phyloP scores from a whole-genome alignment of 2,329 filamentous ascomycete species.

The Verticillium longisporum region DNA sequence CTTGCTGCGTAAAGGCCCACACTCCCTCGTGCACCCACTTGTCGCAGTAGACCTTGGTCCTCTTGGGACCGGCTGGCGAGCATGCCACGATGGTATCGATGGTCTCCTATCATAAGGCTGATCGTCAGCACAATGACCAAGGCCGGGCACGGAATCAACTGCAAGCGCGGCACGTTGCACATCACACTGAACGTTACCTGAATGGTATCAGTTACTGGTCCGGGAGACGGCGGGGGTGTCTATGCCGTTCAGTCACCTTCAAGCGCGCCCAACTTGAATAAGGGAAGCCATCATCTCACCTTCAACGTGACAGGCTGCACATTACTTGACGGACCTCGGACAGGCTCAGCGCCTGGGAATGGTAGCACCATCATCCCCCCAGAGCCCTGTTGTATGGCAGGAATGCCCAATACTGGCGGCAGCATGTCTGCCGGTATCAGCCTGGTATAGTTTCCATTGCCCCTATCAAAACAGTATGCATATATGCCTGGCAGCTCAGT shows the following conservation, averaged over 20 bases:
- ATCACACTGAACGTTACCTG: conserved; percentile 20
- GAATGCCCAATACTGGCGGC: conserved; percentile 34
- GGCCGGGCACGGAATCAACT: background rate
- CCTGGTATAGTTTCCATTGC: conserved; percentile 45
- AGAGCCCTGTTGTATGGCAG: conserved; percentile 27
- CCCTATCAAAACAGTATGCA: conserved; percentile 46
- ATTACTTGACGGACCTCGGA: conserved; percentile 29
- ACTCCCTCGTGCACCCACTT: conserved; percentile 85
- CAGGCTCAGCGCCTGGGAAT: conserved; percentile 26
- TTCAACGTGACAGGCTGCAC: conserved; percentile 26
- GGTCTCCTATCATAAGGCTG: conserved; percentile 16
- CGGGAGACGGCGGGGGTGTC: conserved; percentile 13
- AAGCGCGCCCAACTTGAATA: background rate
- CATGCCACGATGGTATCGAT: conserved; percentile 19
- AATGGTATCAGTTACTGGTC: conserved; percentile 20
- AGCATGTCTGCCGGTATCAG: conserved; percentile 51
- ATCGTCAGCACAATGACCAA: background rate
- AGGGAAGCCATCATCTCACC: conserved; percentile 23
- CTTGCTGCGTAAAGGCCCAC: conserved; percentile 79
- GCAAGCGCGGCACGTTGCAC: background rate
- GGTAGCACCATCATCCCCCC: conserved; percentile 42
- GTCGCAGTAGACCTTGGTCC: conserved; percentile 70
- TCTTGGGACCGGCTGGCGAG: conserved; percentile 32
- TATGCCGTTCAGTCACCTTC: conserved; percentile 19
- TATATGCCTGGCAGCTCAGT: conserved; percentile 22